Base-by-base conservation (phyloP, 495 filamentous ascomycete species). In the Podospora pseudocomata region DNA sequence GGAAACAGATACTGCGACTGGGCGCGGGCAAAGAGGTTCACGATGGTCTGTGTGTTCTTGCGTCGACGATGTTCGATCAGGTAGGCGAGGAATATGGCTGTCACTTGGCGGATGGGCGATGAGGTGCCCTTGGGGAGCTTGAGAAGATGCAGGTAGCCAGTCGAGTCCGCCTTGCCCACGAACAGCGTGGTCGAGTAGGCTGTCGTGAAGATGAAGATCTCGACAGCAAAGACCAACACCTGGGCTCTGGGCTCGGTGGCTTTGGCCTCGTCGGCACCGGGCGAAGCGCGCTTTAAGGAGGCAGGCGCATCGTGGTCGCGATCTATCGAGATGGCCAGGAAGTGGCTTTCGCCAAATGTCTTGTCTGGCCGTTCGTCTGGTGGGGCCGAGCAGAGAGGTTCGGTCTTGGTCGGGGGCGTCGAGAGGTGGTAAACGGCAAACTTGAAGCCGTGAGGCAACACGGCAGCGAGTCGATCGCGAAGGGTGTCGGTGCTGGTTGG, bases 1-100 rank as follows among this genome's bases (percentile, higher is more conserved):
- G 94, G 93, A 74, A 97, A 99, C 13, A 99, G 84, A 73, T 99
- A 99, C 77, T 97, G 94, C 66, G 90, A 88, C 75, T 98, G 95
- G 1, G 94, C 87, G 67, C 95, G 84, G 2, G 96, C 95, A 76
- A 99, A 99, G 5, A 99, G 86, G 16, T 92, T 96, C 53, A 99
- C 83, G 19, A 97, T 88, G 18, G 91, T 82, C 60, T 88, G 88
- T 63, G 90, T 87, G n/a, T 88, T 85, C 19, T 86, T 84, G 28
- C 91, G 83, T 65, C 87, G 84, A 44, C 88, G 86, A 39, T 88
- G 83, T 20, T 87, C 83, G 54, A 93, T 81, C 4, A 99, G 83
- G 74, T 90, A 90, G 18, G 84, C 80, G 30, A 99, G 80, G 74
- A 98, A 97, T 9, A 88, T 86, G 23, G 87, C 85, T 44, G 87